Conservation (phyloP, 164 flowering plant genomes). For the Magnolia changhungtana region DNA sequence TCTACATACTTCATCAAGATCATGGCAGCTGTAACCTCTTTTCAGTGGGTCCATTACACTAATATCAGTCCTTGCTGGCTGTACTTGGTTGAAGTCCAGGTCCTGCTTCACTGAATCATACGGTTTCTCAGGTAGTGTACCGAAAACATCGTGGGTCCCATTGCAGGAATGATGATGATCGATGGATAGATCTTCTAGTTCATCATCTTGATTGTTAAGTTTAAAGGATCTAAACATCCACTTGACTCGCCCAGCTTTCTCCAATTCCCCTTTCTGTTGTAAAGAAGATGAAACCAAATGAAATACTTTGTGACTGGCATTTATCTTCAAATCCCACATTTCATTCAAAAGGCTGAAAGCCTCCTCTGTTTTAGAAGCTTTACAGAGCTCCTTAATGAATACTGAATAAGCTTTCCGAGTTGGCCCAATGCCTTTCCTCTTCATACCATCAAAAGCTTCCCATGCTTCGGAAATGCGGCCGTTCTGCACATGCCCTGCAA, state of each 20-base stretch:
- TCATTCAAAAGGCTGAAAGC: conserved; percentile 49
- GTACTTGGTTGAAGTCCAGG: conserved; percentile 14
- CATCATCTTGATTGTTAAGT: conserved; percentile 22
- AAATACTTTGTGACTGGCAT: conserved; percentile 37
- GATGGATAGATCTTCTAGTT: conserved; percentile 10
- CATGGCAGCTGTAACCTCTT: conserved; percentile 28
- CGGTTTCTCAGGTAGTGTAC: not conserved
- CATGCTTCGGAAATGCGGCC: conserved; percentile 56
- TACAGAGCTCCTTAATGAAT: conserved; percentile 73
- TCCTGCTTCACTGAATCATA: conserved; percentile 6
- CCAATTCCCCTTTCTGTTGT: conserved; percentile 47
- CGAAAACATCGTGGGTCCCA: conserved; percentile 11
- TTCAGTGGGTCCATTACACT: conserved; percentile 12
- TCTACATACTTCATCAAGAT: conserved; percentile 38
- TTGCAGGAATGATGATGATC: not conserved
- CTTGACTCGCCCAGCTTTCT: conserved; percentile 37
- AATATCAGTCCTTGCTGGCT: conserved; percentile 7
- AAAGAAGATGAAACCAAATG: conserved; percentile 39
- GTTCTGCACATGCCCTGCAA: conserved; percentile 58
- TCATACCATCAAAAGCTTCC: conserved; percentile 51
- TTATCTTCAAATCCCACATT: conserved; percentile 46
- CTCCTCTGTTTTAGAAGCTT: conserved; percentile 47
- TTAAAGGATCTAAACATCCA: conserved; percentile 27
- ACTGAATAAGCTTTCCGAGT: conserved; percentile 47
- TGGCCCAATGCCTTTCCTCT: conserved; percentile 44